Evolutionary conservation across 2,329 filamentous ascomycete species (phyloP), one percentile per base, ranked within the genome.

Genomic region (Rutstroemia sp.): DNA sequence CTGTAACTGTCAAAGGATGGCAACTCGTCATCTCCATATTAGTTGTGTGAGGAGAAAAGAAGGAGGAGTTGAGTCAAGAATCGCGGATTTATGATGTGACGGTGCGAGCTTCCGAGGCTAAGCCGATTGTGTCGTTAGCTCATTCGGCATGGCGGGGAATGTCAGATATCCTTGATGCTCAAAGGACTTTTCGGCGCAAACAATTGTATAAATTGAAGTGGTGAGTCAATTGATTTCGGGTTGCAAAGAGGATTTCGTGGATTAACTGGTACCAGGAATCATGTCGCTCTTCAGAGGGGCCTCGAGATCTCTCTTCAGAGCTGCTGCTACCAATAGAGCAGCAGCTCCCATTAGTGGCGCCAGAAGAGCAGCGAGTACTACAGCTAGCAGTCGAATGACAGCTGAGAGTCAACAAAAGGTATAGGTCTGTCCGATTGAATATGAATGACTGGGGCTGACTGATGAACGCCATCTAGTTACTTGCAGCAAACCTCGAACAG

Each of bases 11-110:
- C 72, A 48, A 21, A 42, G 70, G 74, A 69, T 78, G 79, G 80
- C 81, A 79, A 76, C 84, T 88, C 87, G 80, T 91, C 86, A 86
- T 78, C 71, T 82, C 84, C 86, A 84, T 81, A 82, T 82, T 89
- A 89, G 86, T 89, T 89, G 83, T 79, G 57, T 82, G 73, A 70
- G 73, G 77, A 79, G 74, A 76, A 72, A 23, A 46, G 42, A 23
- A 46, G 19, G 19, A 45, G 19, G 12, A 46, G 42, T 14, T 21
- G 21, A 46, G 21, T 14, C 17, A 46, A 21, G 37, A 30, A 21
- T 25, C 14, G 10, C 8, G n/a, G 4, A 47, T 21, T 23, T 47
- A 47, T 46, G 23, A 47, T 47, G 17, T 42, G 16, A 42, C 16
- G 25, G 19, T 42, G 10, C 21, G 9, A 25, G 39, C 9, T 27